phyloP scores from a whole-genome alignment of 176 grass and related monocot species.

The Zea luxurians region DNA sequence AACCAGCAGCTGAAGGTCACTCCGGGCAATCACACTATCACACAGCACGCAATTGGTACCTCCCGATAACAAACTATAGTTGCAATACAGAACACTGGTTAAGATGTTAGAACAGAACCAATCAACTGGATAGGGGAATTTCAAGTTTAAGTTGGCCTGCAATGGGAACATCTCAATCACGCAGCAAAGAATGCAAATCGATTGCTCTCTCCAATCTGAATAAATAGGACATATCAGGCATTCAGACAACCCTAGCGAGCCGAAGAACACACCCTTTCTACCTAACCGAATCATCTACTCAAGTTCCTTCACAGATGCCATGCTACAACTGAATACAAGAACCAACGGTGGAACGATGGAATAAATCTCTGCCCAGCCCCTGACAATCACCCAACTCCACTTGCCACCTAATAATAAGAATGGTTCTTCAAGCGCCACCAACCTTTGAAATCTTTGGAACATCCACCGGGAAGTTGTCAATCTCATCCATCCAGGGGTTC shows the following conservation, averaged over 20 bases:
- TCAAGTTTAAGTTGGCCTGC: slow-evolving; percentile 7
- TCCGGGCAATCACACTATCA: slow-evolving; percentile 8
- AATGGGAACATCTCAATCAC: slow-evolving; percentile 10
- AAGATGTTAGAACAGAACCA: not conserved
- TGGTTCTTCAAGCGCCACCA: slow-evolving; percentile 29
- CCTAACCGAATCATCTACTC: slow-evolving; percentile 34
- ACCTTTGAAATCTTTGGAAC: slow-evolving; percentile 74
- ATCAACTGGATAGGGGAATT: not conserved
- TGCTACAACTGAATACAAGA: slow-evolving; percentile 40
- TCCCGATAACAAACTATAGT: slow-evolving; percentile 9
- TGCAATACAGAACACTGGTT: not conserved
- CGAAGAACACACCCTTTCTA: slow-evolving; percentile 30
- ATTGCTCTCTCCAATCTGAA: slow-evolving; percentile 30
- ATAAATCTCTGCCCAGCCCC: slow-evolving; percentile 30
- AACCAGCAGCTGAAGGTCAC: not conserved
- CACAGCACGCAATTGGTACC: not conserved
- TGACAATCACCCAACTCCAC: not conserved
- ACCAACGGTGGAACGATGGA: slow-evolving; percentile 12
- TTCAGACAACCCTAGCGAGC: slow-evolving; percentile 9
- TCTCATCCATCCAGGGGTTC: slow-evolving; percentile 95
- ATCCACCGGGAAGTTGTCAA: slow-evolving; percentile 69
- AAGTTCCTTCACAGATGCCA: slow-evolving; percentile 14
- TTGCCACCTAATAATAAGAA: slow-evolving; percentile 6
- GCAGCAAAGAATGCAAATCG: slow-evolving; percentile 6
- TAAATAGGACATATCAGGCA: slow-evolving; percentile 22